Conservation (phyloP, 768 basidiomycete species). For the Lentinula sp. region DNA sequence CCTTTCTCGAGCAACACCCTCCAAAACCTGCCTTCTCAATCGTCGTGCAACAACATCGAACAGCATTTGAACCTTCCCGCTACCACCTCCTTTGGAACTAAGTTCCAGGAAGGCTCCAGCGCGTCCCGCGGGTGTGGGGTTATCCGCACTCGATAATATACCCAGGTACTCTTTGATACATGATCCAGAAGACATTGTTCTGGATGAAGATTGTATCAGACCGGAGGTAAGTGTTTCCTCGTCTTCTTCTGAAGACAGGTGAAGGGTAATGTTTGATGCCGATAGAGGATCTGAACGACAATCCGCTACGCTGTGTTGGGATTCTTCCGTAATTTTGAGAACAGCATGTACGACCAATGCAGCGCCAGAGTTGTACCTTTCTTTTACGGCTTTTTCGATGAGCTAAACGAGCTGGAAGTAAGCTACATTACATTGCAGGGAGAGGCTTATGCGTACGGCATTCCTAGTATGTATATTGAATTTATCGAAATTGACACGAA, state of each 20-base stretch:
- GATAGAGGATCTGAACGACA: constrained; percentile 65
- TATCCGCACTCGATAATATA: constrained; percentile 75
- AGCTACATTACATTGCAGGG: neutral
- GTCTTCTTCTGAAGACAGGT: constrained; percentile 41
- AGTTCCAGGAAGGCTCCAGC: constrained; percentile 69
- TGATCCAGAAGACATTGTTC: constrained; percentile 50
- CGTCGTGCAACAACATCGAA: constrained; percentile 68
- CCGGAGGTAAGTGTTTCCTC: constrained; percentile 57
- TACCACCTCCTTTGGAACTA: constrained; percentile 28
- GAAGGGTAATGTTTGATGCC: constrained; percentile 54
- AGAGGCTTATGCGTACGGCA: constrained; percentile 40
- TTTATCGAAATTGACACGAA: constrained; percentile 85
- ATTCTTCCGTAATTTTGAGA: constrained; percentile 62
- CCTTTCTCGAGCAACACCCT: constrained; percentile 74
- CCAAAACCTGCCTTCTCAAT: constrained; percentile 65
- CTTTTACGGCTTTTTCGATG: constrained; percentile 66
- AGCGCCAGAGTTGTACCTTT: constrained; percentile 75
- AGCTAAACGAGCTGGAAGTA: constrained; percentile 42
- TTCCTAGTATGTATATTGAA: constrained; percentile 88
- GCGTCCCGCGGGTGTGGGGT: constrained; percentile 68
- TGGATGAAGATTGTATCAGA: constrained; percentile 46
- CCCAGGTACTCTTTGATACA: constrained; percentile 78
- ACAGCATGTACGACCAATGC: constrained; percentile 66
- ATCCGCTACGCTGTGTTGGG: constrained; percentile 57
- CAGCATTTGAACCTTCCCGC: constrained; percentile 68